Percentiles rank a stretch among this genome's conserved stretches.
These are phyloP conservation scores for Penicillium psychrofluorescens DNA, from an alignment of 495 filamentous ascomycete species.

Conservation along the genomic window DNA sequence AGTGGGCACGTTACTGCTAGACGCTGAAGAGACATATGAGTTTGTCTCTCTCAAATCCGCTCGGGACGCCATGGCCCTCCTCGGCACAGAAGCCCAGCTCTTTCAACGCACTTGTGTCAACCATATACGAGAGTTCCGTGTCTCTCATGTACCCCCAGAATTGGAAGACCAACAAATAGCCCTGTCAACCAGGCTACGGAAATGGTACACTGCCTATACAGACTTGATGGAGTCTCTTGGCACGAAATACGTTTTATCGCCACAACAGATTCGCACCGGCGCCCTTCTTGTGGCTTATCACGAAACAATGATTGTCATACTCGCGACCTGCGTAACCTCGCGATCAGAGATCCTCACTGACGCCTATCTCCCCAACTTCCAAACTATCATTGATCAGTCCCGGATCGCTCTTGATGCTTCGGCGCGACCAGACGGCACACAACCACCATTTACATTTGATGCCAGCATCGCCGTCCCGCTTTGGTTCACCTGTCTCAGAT, in stretches of 20 bases:
- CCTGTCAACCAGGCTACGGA: constrained; percentile 3
- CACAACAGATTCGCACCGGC: neutral
- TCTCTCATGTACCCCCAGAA: constrained; percentile 4
- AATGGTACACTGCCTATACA: constrained; percentile 8
- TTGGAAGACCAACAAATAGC: constrained; percentile 3
- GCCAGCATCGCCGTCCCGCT: constrained; percentile 16
- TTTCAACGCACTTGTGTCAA: constrained; percentile 16
- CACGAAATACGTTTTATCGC: neutral
- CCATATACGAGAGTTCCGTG: constrained; percentile 1
- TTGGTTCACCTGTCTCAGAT: constrained; percentile 20
- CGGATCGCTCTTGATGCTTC: constrained; percentile 8
- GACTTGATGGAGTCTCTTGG: neutral
- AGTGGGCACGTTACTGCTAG: constrained; percentile 6
- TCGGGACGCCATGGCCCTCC: constrained; percentile 22
- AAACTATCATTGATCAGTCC: constrained; percentile 20
- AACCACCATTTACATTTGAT: constrained; percentile 28
- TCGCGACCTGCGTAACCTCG: constrained; percentile 2
- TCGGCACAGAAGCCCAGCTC: constrained; percentile 12
- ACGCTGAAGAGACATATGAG: neutral
- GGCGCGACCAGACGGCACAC: constrained; percentile 11
- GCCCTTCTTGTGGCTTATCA: constrained; percentile 5
- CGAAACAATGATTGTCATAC: constrained; percentile 6
- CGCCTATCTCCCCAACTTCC: constrained; percentile 13
- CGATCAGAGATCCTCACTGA: constrained; percentile 12
- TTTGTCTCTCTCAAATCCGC: constrained; percentile 24